Percentiles rank a stretch among this genome's conserved stretches.
phyloP scores from a whole-genome alignment of 2,329 filamentous ascomycete genomes.

The Arthrobotrys entomopaga region DNA sequence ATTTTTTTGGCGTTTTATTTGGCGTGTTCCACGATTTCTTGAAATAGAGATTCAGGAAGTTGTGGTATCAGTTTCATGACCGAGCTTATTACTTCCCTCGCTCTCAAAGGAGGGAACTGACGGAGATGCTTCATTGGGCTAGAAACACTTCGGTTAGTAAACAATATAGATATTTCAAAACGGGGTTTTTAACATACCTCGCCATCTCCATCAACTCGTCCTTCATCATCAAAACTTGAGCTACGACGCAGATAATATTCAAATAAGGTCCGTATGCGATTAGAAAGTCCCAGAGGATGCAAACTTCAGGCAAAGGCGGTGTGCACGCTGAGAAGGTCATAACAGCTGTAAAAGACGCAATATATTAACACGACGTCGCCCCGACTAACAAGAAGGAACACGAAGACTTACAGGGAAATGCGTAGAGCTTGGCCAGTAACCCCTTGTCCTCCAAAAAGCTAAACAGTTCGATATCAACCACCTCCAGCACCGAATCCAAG shows the following conservation, averaged over 20 bases:
- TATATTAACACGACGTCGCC: not conserved
- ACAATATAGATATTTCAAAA: not conserved
- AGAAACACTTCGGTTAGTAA: slow-evolving; percentile 59
- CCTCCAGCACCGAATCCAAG: slow-evolving; percentile 89
- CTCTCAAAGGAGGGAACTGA: slow-evolving; percentile 84
- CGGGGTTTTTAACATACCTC: slow-evolving; percentile 69
- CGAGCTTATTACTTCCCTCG: slow-evolving; percentile 79
- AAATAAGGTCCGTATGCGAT: slow-evolving; percentile 95
- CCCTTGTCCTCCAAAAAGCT: slow-evolving; percentile 85
- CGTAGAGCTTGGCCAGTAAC: slow-evolving; percentile 92
- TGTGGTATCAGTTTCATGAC: slow-evolving; percentile 87
- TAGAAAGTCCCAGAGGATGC: slow-evolving; percentile 95
- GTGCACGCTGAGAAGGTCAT: slow-evolving; percentile 95
- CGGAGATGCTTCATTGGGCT: slow-evolving; percentile 94
- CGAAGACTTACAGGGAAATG: slow-evolving; percentile 74
- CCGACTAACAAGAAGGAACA: not conserved
- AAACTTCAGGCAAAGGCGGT: slow-evolving; percentile 89
- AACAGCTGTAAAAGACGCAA: slow-evolving; percentile 68
- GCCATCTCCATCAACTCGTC: slow-evolving; percentile 83
- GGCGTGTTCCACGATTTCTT: slow-evolving; percentile 87
- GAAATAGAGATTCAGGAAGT: slow-evolving; percentile 89
- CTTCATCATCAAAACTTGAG: slow-evolving; percentile 88
- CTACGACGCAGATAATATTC: slow-evolving; percentile 95
- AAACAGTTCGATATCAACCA: slow-evolving; percentile 89
- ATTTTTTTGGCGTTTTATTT: slow-evolving; percentile 66